Conservation (phyloP, 2,329 filamentous ascomycete species). For the Phialophora macrospora region DNA sequence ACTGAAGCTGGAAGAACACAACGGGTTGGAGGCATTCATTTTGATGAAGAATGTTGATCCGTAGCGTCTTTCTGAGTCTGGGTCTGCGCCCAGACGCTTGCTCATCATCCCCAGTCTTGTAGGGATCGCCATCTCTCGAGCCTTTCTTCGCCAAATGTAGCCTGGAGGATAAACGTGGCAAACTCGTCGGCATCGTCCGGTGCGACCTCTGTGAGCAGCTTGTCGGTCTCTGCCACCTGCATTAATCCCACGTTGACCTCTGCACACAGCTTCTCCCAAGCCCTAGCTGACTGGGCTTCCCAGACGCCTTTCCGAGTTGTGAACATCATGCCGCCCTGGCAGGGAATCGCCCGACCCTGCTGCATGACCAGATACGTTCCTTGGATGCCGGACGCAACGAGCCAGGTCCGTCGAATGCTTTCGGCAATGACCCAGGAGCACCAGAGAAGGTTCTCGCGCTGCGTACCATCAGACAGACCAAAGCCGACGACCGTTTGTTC, state of each 20-base stretch:
- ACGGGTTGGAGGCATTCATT: not conserved
- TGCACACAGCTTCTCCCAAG: conserved; percentile 21
- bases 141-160: not conserved
- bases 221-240: not conserved
- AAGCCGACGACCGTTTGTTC: conserved; percentile 1
- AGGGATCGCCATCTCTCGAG: not conserved
- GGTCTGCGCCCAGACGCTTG: not conserved
- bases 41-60: not conserved
- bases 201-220: not conserved
- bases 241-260: conserved; percentile 4
- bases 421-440: conserved; percentile 39
- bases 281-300: conserved; percentile 34
- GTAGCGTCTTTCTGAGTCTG: not conserved
- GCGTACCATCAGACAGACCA: not conserved
- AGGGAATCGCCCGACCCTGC: conserved; percentile 26
- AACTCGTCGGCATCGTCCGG: conserved; percentile 14
- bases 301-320: conserved; percentile 36
- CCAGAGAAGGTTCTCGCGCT: conserved; percentile 24
- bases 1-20: not conserved
- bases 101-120: not conserved
- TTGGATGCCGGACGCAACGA: conserved; percentile 24
- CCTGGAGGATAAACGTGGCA: not conserved
- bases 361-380: conserved; percentile 31
- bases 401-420: conserved; percentile 39
- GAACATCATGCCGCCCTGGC: conserved; percentile 38